Evolutionary conservation across 345 rosid genomes (phyloP).

Genomic region (Trapa bicornis): DNA sequence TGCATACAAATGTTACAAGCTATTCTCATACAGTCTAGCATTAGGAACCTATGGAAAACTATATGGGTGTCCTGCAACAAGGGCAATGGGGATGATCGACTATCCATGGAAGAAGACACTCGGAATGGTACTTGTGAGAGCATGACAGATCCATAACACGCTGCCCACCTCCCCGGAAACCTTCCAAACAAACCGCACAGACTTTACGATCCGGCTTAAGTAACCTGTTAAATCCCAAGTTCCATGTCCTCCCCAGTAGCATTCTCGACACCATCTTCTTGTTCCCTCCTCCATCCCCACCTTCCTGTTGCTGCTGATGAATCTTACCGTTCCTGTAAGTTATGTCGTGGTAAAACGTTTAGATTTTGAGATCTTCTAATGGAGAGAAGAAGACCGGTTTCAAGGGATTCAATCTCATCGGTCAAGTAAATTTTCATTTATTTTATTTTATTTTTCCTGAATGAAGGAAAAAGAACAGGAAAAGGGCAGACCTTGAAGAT

Average conservation of each 20-base stretch:
- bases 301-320: neutral
- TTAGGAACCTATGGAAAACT: neutral
- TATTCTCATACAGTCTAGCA: neutral
- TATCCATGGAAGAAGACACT: constrained; percentile 20
- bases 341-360: neutral
- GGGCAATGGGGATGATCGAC: constrained; percentile 16
- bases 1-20: neutral
- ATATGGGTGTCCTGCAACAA: constrained; percentile 7
- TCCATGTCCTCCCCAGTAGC: constrained; percentile 4
- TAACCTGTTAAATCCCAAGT: constrained; percentile 2
- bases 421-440: neutral
- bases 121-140: constrained; percentile 16
- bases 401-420: neutral
- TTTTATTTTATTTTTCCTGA: neutral
- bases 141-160: constrained; percentile 11
- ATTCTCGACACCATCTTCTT: neutral
- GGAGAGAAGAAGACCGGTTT: too few relatives aligned
- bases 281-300: neutral
- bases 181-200: constrained; percentile 14
- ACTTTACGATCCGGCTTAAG: constrained; percentile 4
- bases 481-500: neutral
- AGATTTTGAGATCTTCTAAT: neutral
- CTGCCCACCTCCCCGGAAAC: constrained; percentile 5
- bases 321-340: neutral
- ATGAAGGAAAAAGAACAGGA: neutral